Evolutionary conservation across 2,329 filamentous ascomycete genomes (phyloP), one percentile per base, ranked within the genome.

Genomic region (Aspergillus eucalypticola): DNA sequence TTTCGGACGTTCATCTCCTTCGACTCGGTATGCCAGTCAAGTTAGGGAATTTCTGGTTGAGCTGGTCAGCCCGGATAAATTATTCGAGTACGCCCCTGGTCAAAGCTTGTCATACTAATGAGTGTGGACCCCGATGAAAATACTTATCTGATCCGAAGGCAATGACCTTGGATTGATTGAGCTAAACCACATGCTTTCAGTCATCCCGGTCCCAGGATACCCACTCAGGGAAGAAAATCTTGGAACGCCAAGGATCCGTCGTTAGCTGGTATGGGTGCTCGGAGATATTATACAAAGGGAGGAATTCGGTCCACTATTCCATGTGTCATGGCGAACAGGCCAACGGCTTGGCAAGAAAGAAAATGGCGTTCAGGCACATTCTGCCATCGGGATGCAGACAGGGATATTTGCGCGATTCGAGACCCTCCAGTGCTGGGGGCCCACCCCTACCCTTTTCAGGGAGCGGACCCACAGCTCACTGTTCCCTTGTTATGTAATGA

Each of bases 361-460:
- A 10, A 11, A 27, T 8, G 8, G 5, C 10, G 29, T 17, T 0
- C 8, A 23, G 29, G 5, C 11, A 35, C 1, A 42, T 42, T 10
- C 15, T 49, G 44, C 21, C 7, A 29, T 21, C 13, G 29, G 5
- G 49, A 19, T 10, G 17, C 17, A 17, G n/a, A 17, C 17, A 4
- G 19, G 17, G 4, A 42, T 19, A 23, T 13, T 44, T 44, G 13
- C 19, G 6, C 10, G 41, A 44, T 17, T 23, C 13, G 19, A 1
- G 41, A 21, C 19, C 11, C 41, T 8, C 21, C 10, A 23, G 5
- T n/a, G 52, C 17, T 27, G 10, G 35, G 15, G 38, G n/a, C 38
- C 53, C 53, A 46, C 53, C 25, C 8, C 17, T 55, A 46, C 27
- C 53, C 32, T 55, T 46, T 55, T 6, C 39, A 29, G 10, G 53